Percentiles rank a stretch among this genome's conserved stretches.
phyloP scores from a whole-genome alignment of 768 basidiomycete species.

The Hygrocybe coccinea region DNA sequence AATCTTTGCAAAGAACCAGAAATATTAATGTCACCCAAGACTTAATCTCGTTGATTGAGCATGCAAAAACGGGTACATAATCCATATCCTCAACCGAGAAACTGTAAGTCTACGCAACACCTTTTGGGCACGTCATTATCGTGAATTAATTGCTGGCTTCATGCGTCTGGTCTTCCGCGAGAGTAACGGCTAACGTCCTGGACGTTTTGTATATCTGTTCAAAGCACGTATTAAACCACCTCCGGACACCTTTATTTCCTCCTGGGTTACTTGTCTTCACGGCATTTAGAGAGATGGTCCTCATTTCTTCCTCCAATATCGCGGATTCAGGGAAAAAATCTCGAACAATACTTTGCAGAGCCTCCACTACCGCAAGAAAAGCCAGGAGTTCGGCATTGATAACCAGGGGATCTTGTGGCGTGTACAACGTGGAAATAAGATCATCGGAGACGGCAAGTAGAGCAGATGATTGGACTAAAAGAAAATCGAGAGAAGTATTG shows the following conservation, averaged over 20 bases:
- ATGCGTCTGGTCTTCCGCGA: conserved; percentile 12
- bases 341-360: conserved; percentile 31
- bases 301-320: conserved; percentile 29
- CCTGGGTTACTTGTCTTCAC: conserved; percentile 5
- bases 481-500: conserved; percentile 40
- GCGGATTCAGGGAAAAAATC: conserved; percentile 18
- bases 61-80: no score
- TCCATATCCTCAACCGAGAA: no score
- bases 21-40: no score
- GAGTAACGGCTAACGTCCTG: conserved; percentile 24
- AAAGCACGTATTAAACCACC: conserved; percentile 66
- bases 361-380: conserved; percentile 34
- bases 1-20: no score
- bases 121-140: background rate
- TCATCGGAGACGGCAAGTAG: conserved; percentile 60
- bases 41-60: no score
- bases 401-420: conserved; percentile 49
- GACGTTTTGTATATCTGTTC: conserved; percentile 50
- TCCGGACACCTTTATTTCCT: conserved; percentile 31
- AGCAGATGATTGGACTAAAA: conserved; percentile 46
- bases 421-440: conserved; percentile 59
- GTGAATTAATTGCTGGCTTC: background rate
- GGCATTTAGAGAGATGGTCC: conserved; percentile 24
- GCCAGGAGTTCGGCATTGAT: conserved; percentile 38
- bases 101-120: no score